Evolutionary conservation across 225 moss, liverwort and hornwort genomes (phyloP), one percentile per base, ranked within the genome.

Genomic region (Physcomitrellopsis africana): DNA sequence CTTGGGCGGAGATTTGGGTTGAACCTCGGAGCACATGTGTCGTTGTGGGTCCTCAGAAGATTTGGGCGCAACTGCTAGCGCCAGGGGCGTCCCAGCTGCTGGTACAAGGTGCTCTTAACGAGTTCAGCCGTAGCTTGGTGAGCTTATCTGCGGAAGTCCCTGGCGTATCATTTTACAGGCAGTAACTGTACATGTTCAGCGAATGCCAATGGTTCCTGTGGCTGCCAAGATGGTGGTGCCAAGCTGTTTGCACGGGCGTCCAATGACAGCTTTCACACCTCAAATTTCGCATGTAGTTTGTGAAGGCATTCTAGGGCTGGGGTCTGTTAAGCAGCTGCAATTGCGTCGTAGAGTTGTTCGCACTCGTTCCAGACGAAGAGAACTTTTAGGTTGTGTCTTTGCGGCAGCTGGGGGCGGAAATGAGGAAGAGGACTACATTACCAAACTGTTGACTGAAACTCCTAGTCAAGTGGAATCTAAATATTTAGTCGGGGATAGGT

Each of bases 381-480:
- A 63, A 46, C 83, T 75, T 61, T 55, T 75, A 59, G 72, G 79
- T 49, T 69, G 69, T 51, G 83, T 24, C 10, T 75, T 72, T 12
- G 78, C 86, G 68, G 79, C 77, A 15, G 56, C 60, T 47, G 66
- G 67, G 20, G 70, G n/a, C 8, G 66, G 67, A 20, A 66, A n/a
- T 9, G 61, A 74, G 60, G 89, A 82, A 19, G 80, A 84, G 48
- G 96, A 99, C 76, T 87, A 69, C 16, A 78, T 99, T 8, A 83
- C 90, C 42, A 89, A 90, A 72, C 65, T 95, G 29, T 73, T 99
- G 10, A 86, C 75, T 10, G 90, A 93, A 64, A 86, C 51, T 12
- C 97, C 94, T 5, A 91, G 89, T 76, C 97, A 95, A 86, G 86
- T 99, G 24, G 95, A 99, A 79, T 89, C 77, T 24, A 92, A 81